Evolutionary conservation across 768 basidiomycete species (phyloP), one percentile per base, ranked within the genome.

Genomic region (Leucosporidium yakuticum): DNA sequence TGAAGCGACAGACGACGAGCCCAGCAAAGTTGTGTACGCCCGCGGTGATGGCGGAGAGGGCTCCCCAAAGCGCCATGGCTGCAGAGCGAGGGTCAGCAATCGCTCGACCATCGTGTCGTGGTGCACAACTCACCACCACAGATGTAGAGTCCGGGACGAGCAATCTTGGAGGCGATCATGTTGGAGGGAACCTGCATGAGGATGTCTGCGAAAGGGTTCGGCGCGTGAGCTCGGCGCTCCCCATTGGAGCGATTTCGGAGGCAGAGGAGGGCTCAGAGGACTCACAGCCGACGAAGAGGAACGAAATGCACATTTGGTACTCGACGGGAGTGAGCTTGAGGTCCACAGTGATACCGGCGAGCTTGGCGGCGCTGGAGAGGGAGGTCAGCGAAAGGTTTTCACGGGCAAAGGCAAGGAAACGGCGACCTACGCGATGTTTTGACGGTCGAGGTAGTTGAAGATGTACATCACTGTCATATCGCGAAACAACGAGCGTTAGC

Each of bases 281-380:
- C 53, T n/a, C 25, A 27, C 53, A 79, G 55, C 78, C 77, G 54
- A 73, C 77, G 60, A 77, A 77, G 23, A 78, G 69, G 48, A 79
- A 67, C 6, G 77, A 73, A 7, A 79, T 74, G 25, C 64, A 59
- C 20, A 71, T 68, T 20, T 66, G 71, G 63, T 76, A 78, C 48
- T 78, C 69, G 11, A 65, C 57, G 8, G 68, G 73, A 0, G 74
- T 69, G 65, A 79, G 69, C 55, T 72, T 27, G n/a, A 79, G 69
- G 63, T 77, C 78, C 15, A 27, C 59, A 68, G 70, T 73, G 64
- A 79, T 76, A 44, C 72, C 72, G n/a, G 72, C 70, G 17, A 77
- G 71, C 53, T 54, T 54, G 14, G 53, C 53, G 14, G 53, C 53
- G 53, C 53, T 21, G 14, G 7, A 27, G 27, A 54, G 15, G 53